Percentiles rank a stretch among this genome's conserved stretches.
Conservation (phyloP, 495 filamentous ascomycete genomes). For the Aspergillus leporis region DNA sequence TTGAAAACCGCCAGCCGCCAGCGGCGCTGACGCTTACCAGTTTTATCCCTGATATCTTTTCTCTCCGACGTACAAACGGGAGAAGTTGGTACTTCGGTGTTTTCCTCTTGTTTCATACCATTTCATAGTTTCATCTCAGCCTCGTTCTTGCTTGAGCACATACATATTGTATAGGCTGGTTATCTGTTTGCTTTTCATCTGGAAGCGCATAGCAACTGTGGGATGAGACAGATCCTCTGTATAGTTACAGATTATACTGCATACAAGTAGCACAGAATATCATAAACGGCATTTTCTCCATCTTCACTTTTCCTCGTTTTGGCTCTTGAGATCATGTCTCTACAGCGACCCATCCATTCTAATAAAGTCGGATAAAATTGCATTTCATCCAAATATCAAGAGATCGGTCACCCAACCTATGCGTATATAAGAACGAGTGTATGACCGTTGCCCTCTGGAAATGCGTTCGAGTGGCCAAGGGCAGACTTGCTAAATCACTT, state of each 20-base stretch:
- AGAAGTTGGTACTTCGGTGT: constrained; percentile 4
- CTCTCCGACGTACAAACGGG: constrained; percentile 2
- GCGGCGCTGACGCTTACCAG: constrained; percentile 19
- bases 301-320: neutral
- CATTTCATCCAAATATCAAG: too few relatives aligned
- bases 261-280: constrained; percentile 8
- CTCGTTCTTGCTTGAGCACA: neutral
- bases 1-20: constrained; percentile 13
- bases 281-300: neutral
- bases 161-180: constrained; percentile 11
- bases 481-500: too few relatives aligned
- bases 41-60: constrained; percentile 5
- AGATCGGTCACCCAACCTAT: too few relatives aligned
- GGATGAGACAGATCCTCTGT: neutral
- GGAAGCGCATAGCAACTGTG: constrained; percentile 1
- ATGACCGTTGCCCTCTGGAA: too few relatives aligned
- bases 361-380: too few relatives aligned
- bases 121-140: neutral
- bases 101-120: neutral
- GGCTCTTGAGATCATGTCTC: too few relatives aligned
- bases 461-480: too few relatives aligned
- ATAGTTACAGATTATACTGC: neutral
- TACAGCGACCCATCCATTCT: too few relatives aligned
- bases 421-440: too few relatives aligned
- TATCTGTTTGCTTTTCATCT: neutral